Evolutionary conservation across 352 stramenopile genomes (phyloP).

Genomic region (Globisporangium echinulatum): DNA sequence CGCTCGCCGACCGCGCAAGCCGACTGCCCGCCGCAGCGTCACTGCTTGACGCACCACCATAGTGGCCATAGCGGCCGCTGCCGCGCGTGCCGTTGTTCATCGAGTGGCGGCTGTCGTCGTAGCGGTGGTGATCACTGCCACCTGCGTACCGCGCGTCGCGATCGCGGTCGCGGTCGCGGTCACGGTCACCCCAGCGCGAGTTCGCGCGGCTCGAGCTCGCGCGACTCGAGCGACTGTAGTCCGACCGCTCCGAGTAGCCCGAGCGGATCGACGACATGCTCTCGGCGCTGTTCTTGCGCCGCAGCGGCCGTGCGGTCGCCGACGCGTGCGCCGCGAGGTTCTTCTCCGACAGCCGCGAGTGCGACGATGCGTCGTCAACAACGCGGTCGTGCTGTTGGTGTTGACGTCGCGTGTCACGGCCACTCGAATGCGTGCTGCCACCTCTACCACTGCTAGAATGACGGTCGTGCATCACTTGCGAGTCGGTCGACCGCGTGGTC

Average conservation of each 20-base stretch:
- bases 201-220: too few species aligned
- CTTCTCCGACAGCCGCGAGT: conserved; percentile 12
- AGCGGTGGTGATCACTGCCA: conserved; percentile 2
- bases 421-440: neutral
- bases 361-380: conserved; percentile 18
- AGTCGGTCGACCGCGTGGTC: conserved; percentile 4
- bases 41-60: neutral
- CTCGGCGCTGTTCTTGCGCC: conserved; percentile 49
- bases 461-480: conserved; percentile 2
- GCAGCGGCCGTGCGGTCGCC: conserved; percentile 18
- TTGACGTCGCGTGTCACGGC: conserved; percentile 9
- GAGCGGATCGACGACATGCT: conserved; percentile 46
- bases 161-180: neutral
- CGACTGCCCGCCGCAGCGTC: conserved; percentile 2
- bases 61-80: neutral
- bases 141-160: conserved; percentile 4
- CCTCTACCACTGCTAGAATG: neutral
- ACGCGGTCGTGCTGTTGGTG: conserved; percentile 14
- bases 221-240: conserved; percentile 10
- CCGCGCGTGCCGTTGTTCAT: neutral
- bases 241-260: conserved; percentile 19
- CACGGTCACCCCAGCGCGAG: neutral
- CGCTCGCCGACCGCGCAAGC: conserved; percentile 9
- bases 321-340: conserved; percentile 8
- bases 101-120: conserved; percentile 13